Evolutionary conservation across 2,329 filamentous ascomycete genomes (phyloP), one percentile per base, ranked within the genome.

Genomic region (Leptographium lundbergii): DNA sequence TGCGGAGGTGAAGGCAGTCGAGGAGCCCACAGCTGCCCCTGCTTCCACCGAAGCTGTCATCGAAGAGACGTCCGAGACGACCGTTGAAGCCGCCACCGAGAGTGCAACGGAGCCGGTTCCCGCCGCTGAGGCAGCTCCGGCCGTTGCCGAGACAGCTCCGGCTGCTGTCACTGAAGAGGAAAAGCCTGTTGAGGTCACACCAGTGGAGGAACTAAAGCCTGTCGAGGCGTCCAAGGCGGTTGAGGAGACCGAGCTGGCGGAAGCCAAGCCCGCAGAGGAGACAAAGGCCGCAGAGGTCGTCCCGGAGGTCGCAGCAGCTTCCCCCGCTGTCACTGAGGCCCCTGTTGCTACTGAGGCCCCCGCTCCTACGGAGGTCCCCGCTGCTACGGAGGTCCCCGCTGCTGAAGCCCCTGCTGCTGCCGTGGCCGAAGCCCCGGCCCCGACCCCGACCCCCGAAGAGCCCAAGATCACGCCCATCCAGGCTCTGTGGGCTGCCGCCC

Each of bases 401-500:
- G 34, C 45, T n/a, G 51, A 32, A 17, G 42, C 25, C 13, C 17
- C 51, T 11, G 51, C 47, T 34, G n/a, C 45, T 19, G 50, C 3
- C 13, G 13, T 4, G 22, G 48, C 47, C 39, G 32, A 34, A 34
- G 32, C 32, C 9, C 32, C 17, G 57, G n/a, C 47, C 19, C 25
- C 17, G 56, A 42, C 17, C n/a, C 45, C 25, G 2, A 47, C 19
- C 47, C 47, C 24, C 3, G 48, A 51, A n/a, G 48, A 29, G 32
- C 24, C 47, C 3, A 50, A 59, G 22, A 59, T 51, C 14, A 59
- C 51, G 13, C 59, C 61, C 27, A 48, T 65, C 50, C 61, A 64
- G 61, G 47, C 67, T 34, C 63, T 72, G 11, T 70, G 65, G 64
- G 61, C 60, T 4, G 60, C 63, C 19, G 66, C 65, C 54, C 59